Conservation (phyloP, 148 eudicot genomes). For the Chenopodium quinoa region DNA sequence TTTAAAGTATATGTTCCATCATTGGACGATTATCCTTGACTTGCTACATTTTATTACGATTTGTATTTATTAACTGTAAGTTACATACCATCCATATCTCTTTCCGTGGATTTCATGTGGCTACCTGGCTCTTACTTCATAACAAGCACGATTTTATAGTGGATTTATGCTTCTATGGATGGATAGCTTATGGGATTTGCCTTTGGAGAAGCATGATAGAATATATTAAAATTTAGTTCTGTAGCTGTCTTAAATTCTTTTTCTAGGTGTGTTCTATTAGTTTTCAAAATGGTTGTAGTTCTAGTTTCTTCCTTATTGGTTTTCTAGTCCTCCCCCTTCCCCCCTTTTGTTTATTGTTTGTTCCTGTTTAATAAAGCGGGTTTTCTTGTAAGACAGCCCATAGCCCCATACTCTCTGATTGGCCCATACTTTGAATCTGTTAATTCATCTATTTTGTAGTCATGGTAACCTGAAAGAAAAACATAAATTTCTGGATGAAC, state of each 20-base stretch:
- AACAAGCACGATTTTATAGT: too few species aligned
- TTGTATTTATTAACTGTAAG: background rate
- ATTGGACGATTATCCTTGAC: background rate
- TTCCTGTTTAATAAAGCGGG: background rate
- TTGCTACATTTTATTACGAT: background rate
- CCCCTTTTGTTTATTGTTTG: background rate
- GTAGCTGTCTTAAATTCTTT: background rate
- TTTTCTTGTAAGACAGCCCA: background rate
- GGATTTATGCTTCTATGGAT: background rate
- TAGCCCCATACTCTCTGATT: background rate
- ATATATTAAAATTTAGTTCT: background rate
- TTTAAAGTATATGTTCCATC: background rate
- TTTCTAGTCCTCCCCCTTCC: background rate
- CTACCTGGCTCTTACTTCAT: background rate
- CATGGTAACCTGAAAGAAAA: background rate
- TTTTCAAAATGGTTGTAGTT: background rate
- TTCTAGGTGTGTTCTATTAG: background rate
- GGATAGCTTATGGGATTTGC: background rate
- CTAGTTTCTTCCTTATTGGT: background rate
- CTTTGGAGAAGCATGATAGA: background rate
- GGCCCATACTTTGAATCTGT: background rate
- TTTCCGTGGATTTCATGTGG: background rate
- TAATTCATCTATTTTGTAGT: background rate
- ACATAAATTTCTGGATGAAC: background rate
- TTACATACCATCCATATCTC: background rate